Conservation (phyloP, 1,139 yeast genomes). For the Candida neerlandica region DNA sequence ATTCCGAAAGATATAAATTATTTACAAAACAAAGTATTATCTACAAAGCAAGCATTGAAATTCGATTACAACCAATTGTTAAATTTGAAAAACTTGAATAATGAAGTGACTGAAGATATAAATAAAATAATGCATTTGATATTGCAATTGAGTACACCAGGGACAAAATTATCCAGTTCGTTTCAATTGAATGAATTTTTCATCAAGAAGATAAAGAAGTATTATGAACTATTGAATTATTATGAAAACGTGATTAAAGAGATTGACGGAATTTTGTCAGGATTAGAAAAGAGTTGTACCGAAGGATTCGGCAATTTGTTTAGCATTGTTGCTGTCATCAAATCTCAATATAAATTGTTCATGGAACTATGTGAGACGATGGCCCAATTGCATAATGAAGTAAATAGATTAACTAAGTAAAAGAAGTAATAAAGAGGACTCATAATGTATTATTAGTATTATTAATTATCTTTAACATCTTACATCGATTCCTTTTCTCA, state of each 20-base stretch:
- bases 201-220: constrained; percentile 63
- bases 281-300: constrained; percentile 46
- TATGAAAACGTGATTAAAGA: constrained; percentile 79
- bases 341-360: constrained; percentile 80
- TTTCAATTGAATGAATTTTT: constrained; percentile 51
- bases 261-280: constrained; percentile 52
- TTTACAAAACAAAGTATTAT: constrained; percentile 60
- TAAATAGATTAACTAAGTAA: constrained; percentile 23
- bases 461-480: constrained; percentile 54
- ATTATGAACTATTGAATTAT: constrained; percentile 62
- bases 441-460: constrained; percentile 2
- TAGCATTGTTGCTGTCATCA: constrained; percentile 64
- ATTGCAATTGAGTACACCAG: constrained; percentile 67
- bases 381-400: constrained; percentile 82
- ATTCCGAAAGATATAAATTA: constrained; percentile 86
- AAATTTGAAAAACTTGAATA: constrained; percentile 43
- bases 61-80: constrained; percentile 41
- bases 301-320: constrained; percentile 57
- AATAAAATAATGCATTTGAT: constrained; percentile 68
- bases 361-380: constrained; percentile 90
- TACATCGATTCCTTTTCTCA: constrained; percentile 77
- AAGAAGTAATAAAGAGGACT: constrained; percentile 1
- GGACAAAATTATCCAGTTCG: constrained; percentile 62
- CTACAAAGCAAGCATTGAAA: constrained; percentile 68
- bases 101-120: constrained; percentile 69